Evolutionary conservation across 768 basidiomycete genomes (phyloP).

Genomic region (Cystobasidium tubakii): DNA sequence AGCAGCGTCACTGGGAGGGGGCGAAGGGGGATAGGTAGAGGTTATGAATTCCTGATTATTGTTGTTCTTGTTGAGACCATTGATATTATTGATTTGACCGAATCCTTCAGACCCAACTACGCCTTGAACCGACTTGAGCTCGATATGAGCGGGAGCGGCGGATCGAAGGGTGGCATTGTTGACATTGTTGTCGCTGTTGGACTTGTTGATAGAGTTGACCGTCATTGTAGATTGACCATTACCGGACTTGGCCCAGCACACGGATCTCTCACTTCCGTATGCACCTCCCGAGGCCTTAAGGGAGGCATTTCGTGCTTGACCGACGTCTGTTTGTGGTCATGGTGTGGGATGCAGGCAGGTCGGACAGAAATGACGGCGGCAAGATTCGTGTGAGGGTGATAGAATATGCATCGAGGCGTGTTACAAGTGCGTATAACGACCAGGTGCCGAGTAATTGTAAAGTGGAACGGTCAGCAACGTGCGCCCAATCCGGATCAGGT

Average conservation of each 20-base stretch:
- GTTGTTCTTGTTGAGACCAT: slow-evolving; percentile 18
- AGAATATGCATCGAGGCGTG: too few species aligned
- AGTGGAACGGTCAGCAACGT: slow-evolving; percentile 17
- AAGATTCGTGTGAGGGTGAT: too few species aligned
- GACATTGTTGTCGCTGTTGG: slow-evolving; percentile 14
- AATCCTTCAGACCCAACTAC: slow-evolving; percentile 11
- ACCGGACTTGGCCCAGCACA: slow-evolving; percentile 25
- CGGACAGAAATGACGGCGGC: background rate
- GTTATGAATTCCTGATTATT: slow-evolving; percentile 21
- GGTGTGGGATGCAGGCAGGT: background rate
- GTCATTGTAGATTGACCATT: slow-evolving; percentile 31
- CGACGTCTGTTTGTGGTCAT: slow-evolving; percentile 6
- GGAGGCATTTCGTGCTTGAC: slow-evolving; percentile 32
- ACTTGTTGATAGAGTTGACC: slow-evolving; percentile 22
- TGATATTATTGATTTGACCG: slow-evolving; percentile 9
- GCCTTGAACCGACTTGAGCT: background rate
- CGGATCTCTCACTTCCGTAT: slow-evolving; percentile 34
- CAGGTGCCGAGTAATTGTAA: background rate
- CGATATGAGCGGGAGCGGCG: background rate
- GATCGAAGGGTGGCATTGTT: background rate
- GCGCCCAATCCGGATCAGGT: background rate
- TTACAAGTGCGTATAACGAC: too few species aligned
- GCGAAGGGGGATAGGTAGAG: slow-evolving; percentile 48
- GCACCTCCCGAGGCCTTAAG: slow-evolving; percentile 25
- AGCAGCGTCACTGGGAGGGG: slow-evolving; percentile 46